Base-by-base conservation (phyloP, 2,329 filamentous ascomycete species). In the Fusarium goolgardi region DNA sequence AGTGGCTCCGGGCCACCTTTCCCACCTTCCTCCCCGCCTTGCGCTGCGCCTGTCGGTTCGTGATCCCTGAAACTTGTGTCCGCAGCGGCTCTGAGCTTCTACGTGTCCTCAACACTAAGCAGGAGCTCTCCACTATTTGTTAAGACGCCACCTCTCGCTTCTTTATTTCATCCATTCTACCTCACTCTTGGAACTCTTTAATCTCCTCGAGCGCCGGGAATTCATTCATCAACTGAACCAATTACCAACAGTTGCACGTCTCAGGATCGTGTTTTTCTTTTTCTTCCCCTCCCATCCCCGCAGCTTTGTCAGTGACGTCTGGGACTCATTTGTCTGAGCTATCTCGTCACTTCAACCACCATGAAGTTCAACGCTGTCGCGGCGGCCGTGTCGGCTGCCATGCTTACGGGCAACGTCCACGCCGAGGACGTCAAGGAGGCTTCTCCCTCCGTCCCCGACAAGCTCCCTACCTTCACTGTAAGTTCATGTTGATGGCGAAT, bases 321-420 rank as follows among this genome's bases (percentile, higher is more conserved):
- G 62, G 52, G 49, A 56, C 27, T 60, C 51, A 20, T 39, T 49
- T 54, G 16, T 41, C 46, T 46, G 53, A 71, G 53, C 67, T 71
- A 69, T 53, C 29, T 57, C 51, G 61, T 69, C 78, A 94, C 94
- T 90, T 62, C 65, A 49, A 55, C 53, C 85, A 89, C 77, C 78
- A 96, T 97, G 93, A 93, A 91, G 88, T 89, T 97, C 82, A 91
- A 91, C 83, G 85, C 91, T 79, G 88, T 91, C 77, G 87, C 93
- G 75, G 91, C 90, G 72, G 88, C 91, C 72, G 87, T 91, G 77
- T 90, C 92, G 78, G 91, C 92, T 76, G 88, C 91, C 65, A 68
- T 93, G 72, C 81, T 91, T 77, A 90, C 90, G 71, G 87, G 89
- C 79, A 88, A 88, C 72, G 90, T 90, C 76, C 86, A 88, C 71